Base-by-base conservation (phyloP, 192 early-diverging fungal species). In the Cladochytrium replicatum region DNA sequence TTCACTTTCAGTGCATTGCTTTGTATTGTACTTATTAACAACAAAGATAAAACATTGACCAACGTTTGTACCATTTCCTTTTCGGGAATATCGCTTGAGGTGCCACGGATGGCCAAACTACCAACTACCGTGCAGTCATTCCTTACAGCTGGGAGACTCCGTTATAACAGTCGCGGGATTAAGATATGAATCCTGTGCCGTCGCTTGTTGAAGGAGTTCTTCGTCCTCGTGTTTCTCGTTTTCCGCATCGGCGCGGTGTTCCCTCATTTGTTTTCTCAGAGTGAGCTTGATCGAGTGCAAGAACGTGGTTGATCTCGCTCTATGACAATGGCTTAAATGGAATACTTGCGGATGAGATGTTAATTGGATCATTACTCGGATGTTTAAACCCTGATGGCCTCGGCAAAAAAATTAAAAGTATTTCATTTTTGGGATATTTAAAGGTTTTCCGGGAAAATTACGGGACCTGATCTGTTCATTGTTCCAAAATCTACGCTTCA, bases 261-360 rank as follows among this genome's bases (percentile, higher is more conserved):
- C 9, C n/a, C 40, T 17, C 13, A 53, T n/a, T 71, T 53, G 68
- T 81, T 21, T 72, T 57, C n/a, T 66, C 57, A 25, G 42, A 53
- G 2, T 38, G 47, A 7, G 61, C 64, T 13, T 50, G 58, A 27
- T 71, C 55, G 34, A 67, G 42, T 21, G 57, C 57, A 3, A 34
- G 43, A 11, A 68, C 48, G n/a, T 99, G 95, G 95, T 86, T 99
- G 76, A 84, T 99, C 24, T 91, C 87, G 1, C 71, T 99, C 37
- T 94, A 80, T 51, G 83, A 91, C 53, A 95, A 99, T 59, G 89
- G 89, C n/a, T 90, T 99, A 63, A 99, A 99, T 60, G 95, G 95
- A 19, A 95, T 96, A 42, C 64, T 99, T 27, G 93, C 95, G n/a
- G 95, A 96, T 67, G 93, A 96, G 66, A 95, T 96, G 93, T 83